Percentiles rank a stretch among this genome's conserved stretches.
Evolutionary conservation across 1,139 yeast genomes (phyloP).

Genomic region (Debaryomyces sp.): DNA sequence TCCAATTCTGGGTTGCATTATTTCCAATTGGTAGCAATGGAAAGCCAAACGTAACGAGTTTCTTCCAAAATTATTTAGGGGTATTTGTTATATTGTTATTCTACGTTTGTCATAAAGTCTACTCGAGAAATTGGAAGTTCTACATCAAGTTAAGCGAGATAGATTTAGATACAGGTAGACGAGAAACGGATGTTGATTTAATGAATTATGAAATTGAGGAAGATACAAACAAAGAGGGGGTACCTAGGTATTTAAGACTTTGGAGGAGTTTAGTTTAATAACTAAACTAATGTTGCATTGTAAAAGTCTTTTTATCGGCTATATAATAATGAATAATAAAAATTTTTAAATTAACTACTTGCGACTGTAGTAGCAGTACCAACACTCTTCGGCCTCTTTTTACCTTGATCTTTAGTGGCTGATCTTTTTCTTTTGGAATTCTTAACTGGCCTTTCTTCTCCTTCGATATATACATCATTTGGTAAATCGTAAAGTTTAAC

Average conservation of each 20-base stretch:
- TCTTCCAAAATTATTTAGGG: conserved; percentile 43
- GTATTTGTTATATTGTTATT: conserved; percentile 34
- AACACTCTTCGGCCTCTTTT: conserved; percentile 22
- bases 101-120: conserved; percentile 37
- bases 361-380: conserved; percentile 14
- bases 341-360: conserved; percentile 7
- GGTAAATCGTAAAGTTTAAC: conserved; percentile 84
- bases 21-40: conserved; percentile 34
- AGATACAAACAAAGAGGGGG: conserved; percentile 12
- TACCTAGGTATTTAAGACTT: conserved; percentile 13
- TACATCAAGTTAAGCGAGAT: conserved; percentile 29
- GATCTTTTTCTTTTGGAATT: conserved; percentile 34
- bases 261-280: conserved; percentile 14
- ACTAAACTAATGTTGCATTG: background rate
- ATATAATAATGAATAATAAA: conserved; percentile 1
- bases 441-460: conserved; percentile 72
- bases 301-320: background rate
- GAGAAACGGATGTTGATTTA: conserved; percentile 29
- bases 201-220: conserved; percentile 25
- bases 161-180: conserved; percentile 39
- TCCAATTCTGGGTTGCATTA: conserved; percentile 43
- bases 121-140: conserved; percentile 36
- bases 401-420: conserved; percentile 13
- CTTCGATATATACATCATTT: conserved; percentile 78
- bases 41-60: conserved; percentile 30